Evolutionary conservation across 2,329 filamentous ascomycete species (phyloP), one percentile per base, ranked within the genome.

Genomic region (Coniochaeta sp.): DNA sequence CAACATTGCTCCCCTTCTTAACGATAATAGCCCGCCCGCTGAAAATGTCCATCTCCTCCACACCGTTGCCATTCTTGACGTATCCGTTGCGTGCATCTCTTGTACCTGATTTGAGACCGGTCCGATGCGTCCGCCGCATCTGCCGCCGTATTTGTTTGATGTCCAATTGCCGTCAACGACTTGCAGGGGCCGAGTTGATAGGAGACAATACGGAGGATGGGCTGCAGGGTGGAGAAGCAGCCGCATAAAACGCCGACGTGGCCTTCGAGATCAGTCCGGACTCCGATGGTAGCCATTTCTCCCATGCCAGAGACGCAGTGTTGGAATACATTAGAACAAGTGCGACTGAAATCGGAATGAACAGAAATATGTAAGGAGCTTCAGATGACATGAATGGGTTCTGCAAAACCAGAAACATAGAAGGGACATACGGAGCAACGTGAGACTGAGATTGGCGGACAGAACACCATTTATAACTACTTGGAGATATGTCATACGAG

Each of bases 231-330:
- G 4, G 75, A 74, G 43, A 77, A 73, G 62, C 74, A 78, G 14
- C 70, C 68, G 54, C 74, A 73, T 75, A 76, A 78, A 33, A 78
- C 66, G n/a, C 75, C 76, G 50, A 74, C 66, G 61, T 78, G 75
- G 50, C 71, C 68, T 63, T 78, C 76, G 6, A 77, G 65, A 58
- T 75, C 71, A 8, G 74, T 77, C 75, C 74, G 78, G 9, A 72
- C 64, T 33, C 67, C 69, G n/a, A 72, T 67, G 6, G 64, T 70
- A 16, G 69, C 64, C 66, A 77, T 75, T 77, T 31, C 73, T 76
- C 26, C 9, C 22, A 14, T 6, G 52, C n/a, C n/a, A n/a, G n/a
- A 4, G 26, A 33, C 14, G 9, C 17, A n/a, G 9, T 43, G 56
- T 31, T 28, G 44, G 55, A n/a, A 12, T 14, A 52, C n/a, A 6